Base-by-base conservation (phyloP, 164 flowering plant genomes). In the Euptelea pleiosperma region DNA sequence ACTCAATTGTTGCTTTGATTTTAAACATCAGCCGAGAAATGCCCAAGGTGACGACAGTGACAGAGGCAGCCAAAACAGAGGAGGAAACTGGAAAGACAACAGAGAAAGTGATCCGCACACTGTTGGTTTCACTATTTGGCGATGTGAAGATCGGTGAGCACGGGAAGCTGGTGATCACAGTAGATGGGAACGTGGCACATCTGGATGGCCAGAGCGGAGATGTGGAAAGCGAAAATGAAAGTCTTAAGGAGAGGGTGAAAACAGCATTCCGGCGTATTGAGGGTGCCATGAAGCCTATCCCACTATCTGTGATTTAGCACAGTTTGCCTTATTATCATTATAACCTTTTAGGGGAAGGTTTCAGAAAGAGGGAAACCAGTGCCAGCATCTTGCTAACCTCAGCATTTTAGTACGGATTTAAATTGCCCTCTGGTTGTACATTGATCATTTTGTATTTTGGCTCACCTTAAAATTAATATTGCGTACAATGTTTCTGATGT, bases 101-200 rank as follows among this genome's bases (percentile, higher is more conserved):
- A 8, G 97, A 88, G 44, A 91, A 93, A 58, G 79, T 93, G 28
- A 46, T 84, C 1, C 75, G 80, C 61, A 83, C 99, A 0, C 75
- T 93, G 14, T 82, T 93, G 37, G 88, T 85, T 48, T 88, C 95
- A 2, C 75, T 93, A 31, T 93, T 93, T 70, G 99, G 97, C 15
- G 88, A 88, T 58, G 99, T 93, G 49, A 90, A 86, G 77, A 44
- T 65, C 6, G 90, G 85, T 37, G 95, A 85, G 41, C 72, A 79
- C 14, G 96, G 96, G 47, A 88, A 79, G 70, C 53, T 90, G 55
- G 72, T 88, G 30, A 85, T 93, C 14, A 82, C 66, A 5, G 87
- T 91, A 6, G 97, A 91, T 65, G 88, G 82, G 47, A 82, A 73
- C 64, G 82, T 82, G 48, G 97, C 96, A 6, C 65, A 58, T 55